Evolutionary conservation across 2,329 filamentous ascomycete species (phyloP).

Genomic region (Juglanconis juglandina): DNA sequence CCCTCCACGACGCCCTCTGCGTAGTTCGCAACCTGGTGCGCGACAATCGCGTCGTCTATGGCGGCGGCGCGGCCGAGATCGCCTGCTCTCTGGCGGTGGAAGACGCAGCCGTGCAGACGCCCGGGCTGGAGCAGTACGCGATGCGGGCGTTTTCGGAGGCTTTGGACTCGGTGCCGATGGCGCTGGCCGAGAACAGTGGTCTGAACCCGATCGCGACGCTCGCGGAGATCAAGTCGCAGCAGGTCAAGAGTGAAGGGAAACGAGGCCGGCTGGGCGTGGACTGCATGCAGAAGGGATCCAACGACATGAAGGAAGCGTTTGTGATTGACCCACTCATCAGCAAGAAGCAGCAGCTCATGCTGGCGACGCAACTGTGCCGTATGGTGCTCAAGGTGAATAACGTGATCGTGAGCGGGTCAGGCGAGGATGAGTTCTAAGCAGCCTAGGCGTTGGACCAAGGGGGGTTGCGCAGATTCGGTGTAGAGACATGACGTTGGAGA

Average conservation of each 20-base stretch:
- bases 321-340: conserved; percentile 98
- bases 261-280: conserved; percentile 80
- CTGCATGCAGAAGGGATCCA: conserved; percentile 93
- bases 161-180: conserved; percentile 89
- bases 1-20: conserved; percentile 93
- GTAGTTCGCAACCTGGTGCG: conserved; percentile 94
- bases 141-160: conserved; percentile 98
- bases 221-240: conserved; percentile 91
- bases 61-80: conserved; percentile 93
- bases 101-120: conserved; percentile 89
- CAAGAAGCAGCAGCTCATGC: conserved; percentile 93
- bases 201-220: conserved; percentile 94
- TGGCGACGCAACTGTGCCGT: conserved; percentile 94
- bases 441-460: not conserved
- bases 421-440: conserved; percentile 81
- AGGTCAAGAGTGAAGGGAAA: conserved; percentile 67
- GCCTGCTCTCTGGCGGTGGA: conserved; percentile 95
- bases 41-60: conserved; percentile 97
- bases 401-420: conserved; percentile 84
- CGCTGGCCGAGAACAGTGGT: conserved; percentile 94
- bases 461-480: not conserved
- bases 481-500: not conserved
- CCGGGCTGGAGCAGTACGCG: conserved; percentile 96
- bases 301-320: conserved; percentile 97
- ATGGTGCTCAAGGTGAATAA: conserved; percentile 99